phyloP scores from a whole-genome alignment of 2,329 filamentous ascomycete genomes.

The Sordariomycetes sp. region DNA sequence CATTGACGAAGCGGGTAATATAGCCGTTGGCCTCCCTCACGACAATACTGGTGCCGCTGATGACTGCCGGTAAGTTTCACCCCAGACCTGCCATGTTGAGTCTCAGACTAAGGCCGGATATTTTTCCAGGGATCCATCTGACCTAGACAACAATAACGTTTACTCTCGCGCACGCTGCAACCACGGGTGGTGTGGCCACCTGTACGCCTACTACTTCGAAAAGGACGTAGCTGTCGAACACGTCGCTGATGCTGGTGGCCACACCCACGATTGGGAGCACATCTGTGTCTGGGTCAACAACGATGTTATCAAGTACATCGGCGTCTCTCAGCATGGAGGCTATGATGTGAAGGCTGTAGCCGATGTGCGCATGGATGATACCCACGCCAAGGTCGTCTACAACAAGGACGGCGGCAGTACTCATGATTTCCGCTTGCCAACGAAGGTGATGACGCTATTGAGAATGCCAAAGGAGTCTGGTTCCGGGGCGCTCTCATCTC shows the following conservation, averaged over 20 bases:
- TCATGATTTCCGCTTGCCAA: conserved; percentile 24
- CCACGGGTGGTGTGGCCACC: conserved; percentile 29
- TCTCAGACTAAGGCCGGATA: no score
- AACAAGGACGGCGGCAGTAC: conserved; percentile 24
- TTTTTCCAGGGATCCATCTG: conserved; percentile 19
- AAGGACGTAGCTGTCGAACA: conserved; percentile 16
- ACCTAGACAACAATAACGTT: conserved; percentile 28
- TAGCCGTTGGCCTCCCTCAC: conserved; percentile 19
- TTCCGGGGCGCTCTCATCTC: conserved; percentile 18
- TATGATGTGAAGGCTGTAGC: conserved; percentile 14
- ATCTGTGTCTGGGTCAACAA: conserved; percentile 20
- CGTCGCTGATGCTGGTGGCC: conserved; percentile 16
- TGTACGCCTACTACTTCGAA: conserved; percentile 37
- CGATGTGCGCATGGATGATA: conserved; percentile 16
- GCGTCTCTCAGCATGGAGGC: conserved; percentile 19
- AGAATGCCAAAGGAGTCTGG: conserved; percentile 24
- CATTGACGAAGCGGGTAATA: conserved; percentile 21
- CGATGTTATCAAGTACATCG: conserved; percentile 16
- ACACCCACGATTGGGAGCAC: conserved; percentile 25
- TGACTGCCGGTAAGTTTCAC: no score
- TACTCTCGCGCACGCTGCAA: conserved; percentile 32
- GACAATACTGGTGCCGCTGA: conserved; percentile 15
- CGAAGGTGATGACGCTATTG: conserved; percentile 13
- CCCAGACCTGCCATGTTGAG: no score
- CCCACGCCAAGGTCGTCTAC: conserved; percentile 26